Evolutionary conservation across 148 eudicot genomes (phyloP), one percentile per base, ranked within the genome.

Genomic region (Chenopodium suecicum): DNA sequence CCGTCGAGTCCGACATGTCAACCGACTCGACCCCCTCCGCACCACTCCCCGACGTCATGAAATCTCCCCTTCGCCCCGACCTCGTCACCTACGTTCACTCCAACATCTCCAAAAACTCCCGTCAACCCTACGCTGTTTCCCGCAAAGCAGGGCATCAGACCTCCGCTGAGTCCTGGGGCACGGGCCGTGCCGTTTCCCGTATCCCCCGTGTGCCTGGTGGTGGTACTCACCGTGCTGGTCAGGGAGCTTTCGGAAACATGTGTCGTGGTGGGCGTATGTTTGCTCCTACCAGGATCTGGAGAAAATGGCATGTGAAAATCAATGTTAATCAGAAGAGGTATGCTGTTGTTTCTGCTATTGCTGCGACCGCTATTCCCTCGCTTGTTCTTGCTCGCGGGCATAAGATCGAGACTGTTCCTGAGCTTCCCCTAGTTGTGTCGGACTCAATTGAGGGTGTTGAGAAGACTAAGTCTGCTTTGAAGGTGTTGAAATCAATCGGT

Each of bases 261-360:
- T 94, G 97, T 76, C 89, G 98, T 1, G 98, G 98, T 2, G 98
- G 97, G 0, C 85, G 97, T 7, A 94, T 94, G 86, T 86, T 86
- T 41, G 86, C 88, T 0, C 88, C 85, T 7, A 83, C 88, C 31
- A 80, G 73, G 82, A 86, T 77, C 80, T 86, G 88, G 88, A 56
- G 88, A 3, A 46, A 73, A 6, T 86, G 88, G 88, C 88, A 86
- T 44, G 32, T 85, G 0, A 76, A 29, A 74, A 67, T 82, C 71
- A 86, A 82, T 48, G 85, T 87, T 22, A 87, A 85, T 23, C 74
- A 82, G 75, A 85, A 87, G 72, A 29, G 89, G 0, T 87, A 82
- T 70, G 87, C 87, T 12, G 77, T 87, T 17, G 89, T 81, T 37
- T 87, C 89, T 4, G 89, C 87, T 10, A 85, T 84, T 27, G 85